phyloP scores from a whole-genome alignment of 257 asterid species.

The Hygrophila difformis region DNA sequence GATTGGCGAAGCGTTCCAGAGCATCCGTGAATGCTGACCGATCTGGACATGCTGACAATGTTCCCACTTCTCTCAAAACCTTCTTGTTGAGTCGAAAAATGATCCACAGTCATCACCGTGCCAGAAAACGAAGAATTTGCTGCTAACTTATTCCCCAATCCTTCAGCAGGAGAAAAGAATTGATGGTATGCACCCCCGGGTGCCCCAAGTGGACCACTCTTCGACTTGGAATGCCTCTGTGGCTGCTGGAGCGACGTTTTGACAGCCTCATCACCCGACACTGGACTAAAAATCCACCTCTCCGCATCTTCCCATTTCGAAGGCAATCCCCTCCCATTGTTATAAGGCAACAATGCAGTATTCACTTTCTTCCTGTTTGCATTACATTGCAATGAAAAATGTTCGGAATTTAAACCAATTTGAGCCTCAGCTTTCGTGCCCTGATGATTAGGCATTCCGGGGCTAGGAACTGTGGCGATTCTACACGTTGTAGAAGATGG shows the following conservation, averaged over 20 bases:
- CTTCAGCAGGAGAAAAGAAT: slow-evolving; percentile 70
- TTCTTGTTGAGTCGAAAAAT: slow-evolving; percentile 37
- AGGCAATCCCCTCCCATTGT: slow-evolving; percentile 68
- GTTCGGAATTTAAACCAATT: slow-evolving; percentile 95
- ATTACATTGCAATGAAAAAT: slow-evolving; percentile 49
- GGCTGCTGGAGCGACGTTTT: slow-evolving; percentile 61
- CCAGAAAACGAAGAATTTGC: slow-evolving; percentile 65
- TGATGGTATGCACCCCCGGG: slow-evolving; percentile 75
- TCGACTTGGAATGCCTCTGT: slow-evolving; percentile 73
- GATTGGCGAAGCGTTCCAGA: slow-evolving; percentile 60
- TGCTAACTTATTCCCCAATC: slow-evolving; percentile 31
- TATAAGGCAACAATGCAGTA: slow-evolving; percentile 49
- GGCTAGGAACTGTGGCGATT: slow-evolving; percentile 66
- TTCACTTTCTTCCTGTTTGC: slow-evolving; percentile 38
- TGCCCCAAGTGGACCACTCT: slow-evolving; percentile 95
- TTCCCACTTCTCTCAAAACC: slow-evolving; percentile 34
- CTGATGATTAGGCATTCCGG: slow-evolving; percentile 76
- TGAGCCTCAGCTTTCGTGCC: slow-evolving; percentile 56
- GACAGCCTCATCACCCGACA: slow-evolving; percentile 49
- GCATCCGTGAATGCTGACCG: slow-evolving; percentile 84
- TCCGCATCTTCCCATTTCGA: slow-evolving; percentile 99
- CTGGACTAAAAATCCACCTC: slow-evolving; percentile 93
- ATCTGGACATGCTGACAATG: slow-evolving; percentile 59
- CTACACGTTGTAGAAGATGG: slow-evolving; percentile 30
- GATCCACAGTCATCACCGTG: slow-evolving; percentile 52